phyloP scores from a whole-genome alignment of 1,139 yeast species.

The Suhomyces bokatorum region DNA sequence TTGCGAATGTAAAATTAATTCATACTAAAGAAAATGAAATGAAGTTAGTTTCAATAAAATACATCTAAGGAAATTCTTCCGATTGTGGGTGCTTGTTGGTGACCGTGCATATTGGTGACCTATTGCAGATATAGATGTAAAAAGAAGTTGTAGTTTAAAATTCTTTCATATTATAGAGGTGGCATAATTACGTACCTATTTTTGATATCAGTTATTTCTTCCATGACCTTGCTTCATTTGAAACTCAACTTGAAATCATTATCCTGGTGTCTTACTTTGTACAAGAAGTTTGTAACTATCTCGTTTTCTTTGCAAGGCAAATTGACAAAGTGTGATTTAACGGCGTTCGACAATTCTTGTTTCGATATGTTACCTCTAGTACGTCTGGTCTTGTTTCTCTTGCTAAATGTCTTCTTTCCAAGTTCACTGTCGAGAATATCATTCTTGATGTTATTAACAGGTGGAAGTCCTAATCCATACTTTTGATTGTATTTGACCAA shows the following conservation, averaged over 20 bases:
- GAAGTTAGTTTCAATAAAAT: background rate
- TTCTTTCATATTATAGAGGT: too few species aligned
- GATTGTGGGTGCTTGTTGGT: too few species aligned
- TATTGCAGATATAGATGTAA: too few species aligned
- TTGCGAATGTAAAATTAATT: background rate
- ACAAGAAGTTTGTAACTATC: constrained; percentile 73
- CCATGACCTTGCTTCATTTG: constrained; percentile 14
- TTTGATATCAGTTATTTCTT: too few species aligned
- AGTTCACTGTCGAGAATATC: constrained; percentile 60
- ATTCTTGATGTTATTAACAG: constrained; percentile 57
- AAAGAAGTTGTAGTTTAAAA: too few species aligned
- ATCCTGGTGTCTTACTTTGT: constrained; percentile 69
- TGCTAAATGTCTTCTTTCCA: constrained; percentile 62
- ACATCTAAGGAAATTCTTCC: background rate
- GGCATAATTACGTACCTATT: too few species aligned
- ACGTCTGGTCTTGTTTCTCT: constrained; percentile 33
- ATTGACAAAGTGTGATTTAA: constrained; percentile 62
- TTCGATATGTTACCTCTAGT: constrained; percentile 40
- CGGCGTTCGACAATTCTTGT: constrained; percentile 53
- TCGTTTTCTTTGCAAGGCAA: constrained; percentile 75
- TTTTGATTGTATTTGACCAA: constrained; percentile 59
- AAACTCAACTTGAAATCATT: constrained; percentile 45
- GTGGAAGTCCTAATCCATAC: constrained; percentile 51
- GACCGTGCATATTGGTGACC: too few species aligned
- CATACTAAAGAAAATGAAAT: background rate